phyloP scores from a whole-genome alignment of 495 filamentous ascomycete species.

The Antarctomyces pellizariae region DNA sequence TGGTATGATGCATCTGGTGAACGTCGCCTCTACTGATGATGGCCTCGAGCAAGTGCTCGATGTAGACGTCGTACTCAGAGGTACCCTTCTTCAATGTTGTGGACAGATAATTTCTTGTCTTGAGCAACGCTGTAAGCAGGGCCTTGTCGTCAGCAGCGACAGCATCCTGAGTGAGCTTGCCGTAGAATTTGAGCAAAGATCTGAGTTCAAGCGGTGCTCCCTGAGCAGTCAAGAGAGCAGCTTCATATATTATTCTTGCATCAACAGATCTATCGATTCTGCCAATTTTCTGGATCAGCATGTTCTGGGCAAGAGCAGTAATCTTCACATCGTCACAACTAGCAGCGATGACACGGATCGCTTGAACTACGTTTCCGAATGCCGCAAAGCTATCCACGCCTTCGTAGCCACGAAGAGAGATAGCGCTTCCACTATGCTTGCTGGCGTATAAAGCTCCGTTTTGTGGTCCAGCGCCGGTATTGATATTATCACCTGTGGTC shows the following conservation, averaged over 20 bases:
- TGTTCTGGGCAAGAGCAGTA: constrained; percentile 79
- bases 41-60: constrained; percentile 64
- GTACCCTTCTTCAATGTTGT: constrained; percentile 39
- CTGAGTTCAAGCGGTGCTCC: constrained; percentile 59
- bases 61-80: constrained; percentile 49
- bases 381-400: constrained; percentile 52
- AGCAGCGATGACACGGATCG: constrained; percentile 68
- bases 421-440: constrained; percentile 45
- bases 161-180: constrained; percentile 45
- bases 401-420: constrained; percentile 44
- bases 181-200: constrained; percentile 61
- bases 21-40: constrained; percentile 77
- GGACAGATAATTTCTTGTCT: constrained; percentile 59
- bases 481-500: constrained; percentile 12
- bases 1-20: constrained; percentile 29
- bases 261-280: constrained; percentile 59
- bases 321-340: constrained; percentile 74
- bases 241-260: constrained; percentile 58
- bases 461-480: constrained; percentile 13
- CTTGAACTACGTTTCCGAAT: constrained; percentile 63
- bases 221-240: constrained; percentile 49
- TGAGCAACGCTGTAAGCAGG: constrained; percentile 34
- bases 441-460: constrained; percentile 22
- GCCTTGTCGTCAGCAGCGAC: constrained; percentile 36
- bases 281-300: constrained; percentile 80